phyloP scores from a whole-genome alignment of 164 flowering plant species.

The Aristolochia contorta region DNA sequence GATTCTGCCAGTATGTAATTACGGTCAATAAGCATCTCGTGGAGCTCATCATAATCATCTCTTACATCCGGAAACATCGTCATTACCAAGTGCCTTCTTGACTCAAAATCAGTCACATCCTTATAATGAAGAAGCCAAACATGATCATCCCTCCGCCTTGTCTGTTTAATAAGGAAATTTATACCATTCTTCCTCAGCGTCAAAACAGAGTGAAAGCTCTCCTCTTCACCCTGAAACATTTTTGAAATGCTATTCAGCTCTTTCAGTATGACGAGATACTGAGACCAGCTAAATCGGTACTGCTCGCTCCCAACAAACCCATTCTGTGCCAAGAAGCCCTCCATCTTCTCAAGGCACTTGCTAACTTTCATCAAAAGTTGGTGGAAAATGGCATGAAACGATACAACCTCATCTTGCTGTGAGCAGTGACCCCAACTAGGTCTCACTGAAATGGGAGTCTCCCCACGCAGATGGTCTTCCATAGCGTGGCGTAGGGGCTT shows the following conservation, averaged over 20 bases:
- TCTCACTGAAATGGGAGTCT: conserved; percentile 17
- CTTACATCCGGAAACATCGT: conserved; percentile 72
- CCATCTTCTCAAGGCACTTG: conserved; percentile 38
- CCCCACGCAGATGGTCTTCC: conserved; percentile 17
- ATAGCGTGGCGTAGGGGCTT: conserved; percentile 33
- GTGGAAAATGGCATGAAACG: conserved; percentile 27
- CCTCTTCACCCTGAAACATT: conserved; percentile 43
- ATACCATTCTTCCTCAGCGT: conserved; percentile 34
- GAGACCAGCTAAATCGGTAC: conserved; percentile 23
- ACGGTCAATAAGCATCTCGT: conserved; percentile 93
- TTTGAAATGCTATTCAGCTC: conserved; percentile 46
- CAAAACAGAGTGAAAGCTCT: conserved; percentile 31
- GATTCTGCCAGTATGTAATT: conserved; percentile 69
- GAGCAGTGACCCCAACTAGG: conserved; percentile 10
- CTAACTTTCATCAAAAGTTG: conserved; percentile 39
- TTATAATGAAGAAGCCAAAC: conserved; percentile 69
- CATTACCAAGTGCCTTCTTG: conserved; percentile 67
- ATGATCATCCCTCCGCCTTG: conserved; percentile 52
- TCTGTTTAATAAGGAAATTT: conserved; percentile 37
- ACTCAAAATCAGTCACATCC: conserved; percentile 62
- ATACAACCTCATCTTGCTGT: conserved; percentile 29
- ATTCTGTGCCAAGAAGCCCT: conserved; percentile 17
- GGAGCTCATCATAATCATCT: conserved; percentile 72
- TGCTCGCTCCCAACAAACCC: conserved; percentile 21
- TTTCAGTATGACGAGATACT: conserved; percentile 55